phyloP scores from a whole-genome alignment of 2,329 filamentous ascomycete species.

The Apiospora koreana region DNA sequence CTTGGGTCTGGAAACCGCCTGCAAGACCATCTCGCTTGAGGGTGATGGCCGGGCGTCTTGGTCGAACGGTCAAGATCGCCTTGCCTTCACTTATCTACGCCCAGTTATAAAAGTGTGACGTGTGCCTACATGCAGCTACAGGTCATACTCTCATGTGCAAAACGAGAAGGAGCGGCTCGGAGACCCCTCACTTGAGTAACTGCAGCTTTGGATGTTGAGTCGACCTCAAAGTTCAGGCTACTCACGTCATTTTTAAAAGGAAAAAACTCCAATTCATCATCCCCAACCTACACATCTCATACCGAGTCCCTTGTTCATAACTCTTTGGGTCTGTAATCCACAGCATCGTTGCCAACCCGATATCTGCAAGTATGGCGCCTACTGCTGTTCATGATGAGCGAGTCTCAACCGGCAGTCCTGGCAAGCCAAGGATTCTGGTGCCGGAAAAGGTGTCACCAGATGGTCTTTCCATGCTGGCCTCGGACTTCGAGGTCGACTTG shows the following conservation, averaged over 20 bases:
- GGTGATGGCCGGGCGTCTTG: not conserved
- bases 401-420: not conserved
- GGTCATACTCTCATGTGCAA: not conserved
- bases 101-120: not conserved
- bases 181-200: not conserved
- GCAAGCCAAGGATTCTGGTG: conserved; percentile 60
- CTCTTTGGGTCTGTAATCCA: not conserved
- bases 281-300: not conserved
- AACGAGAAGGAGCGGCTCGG: not conserved
- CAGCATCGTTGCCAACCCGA: not conserved
- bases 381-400: not conserved
- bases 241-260: not conserved
- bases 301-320: not conserved
- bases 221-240: not conserved
- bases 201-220: not conserved
- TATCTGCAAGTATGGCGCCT: not conserved
- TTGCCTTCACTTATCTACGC: not conserved
- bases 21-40: not conserved
- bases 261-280: not conserved
- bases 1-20: not conserved
- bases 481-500: conserved; percentile 70
- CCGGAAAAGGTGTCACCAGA: conserved; percentile 82
- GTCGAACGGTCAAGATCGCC: not conserved
- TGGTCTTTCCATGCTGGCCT: conserved; percentile 68
- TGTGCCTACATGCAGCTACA: not conserved